Evolutionary conservation across 768 basidiomycete genomes (phyloP), one percentile per base, ranked within the genome.

Genomic region (Thelephora ganbajun): DNA sequence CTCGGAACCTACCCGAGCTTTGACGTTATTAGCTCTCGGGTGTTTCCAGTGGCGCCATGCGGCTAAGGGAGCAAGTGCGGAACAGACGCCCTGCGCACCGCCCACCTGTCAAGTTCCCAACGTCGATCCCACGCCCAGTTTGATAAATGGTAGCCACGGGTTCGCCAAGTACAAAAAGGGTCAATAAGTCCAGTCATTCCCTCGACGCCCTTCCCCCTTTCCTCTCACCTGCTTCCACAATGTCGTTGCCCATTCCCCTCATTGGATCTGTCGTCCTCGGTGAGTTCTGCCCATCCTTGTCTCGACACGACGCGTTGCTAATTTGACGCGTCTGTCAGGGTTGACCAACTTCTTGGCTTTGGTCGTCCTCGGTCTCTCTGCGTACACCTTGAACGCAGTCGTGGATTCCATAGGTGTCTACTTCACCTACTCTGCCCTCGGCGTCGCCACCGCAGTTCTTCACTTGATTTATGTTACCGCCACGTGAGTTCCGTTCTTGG

Each of bases 381-480:
- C 39, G 39, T 18, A 16, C 39, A 41, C 16, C 39, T 22, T 41
- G 18, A 14, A 7, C 39, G 9, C 6, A 2, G 14, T 2, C 2
- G 14, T 11, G 16, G 4, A 16, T 16, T 18, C 2, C 39, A 7
- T 18, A 14, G 16, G 18, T 22, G 7, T 41, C 2, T 41, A 41
- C 52, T 43, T 45, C 48, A 26, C 13, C 23, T 58, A 52, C 47
- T 45, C 52, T 6, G 49, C 46, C 16, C 45, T 61, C 9, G 50
- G 41, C 23, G 39, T 61, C 22, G 58, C 58, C 5, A 49, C 53
- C 5, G 56, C 51, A 3, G 54, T 45, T 30, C 45, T 59, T 14
- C 51, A 55, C 12, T 35, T 59, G 16, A 7, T 57, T 26, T 48
- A 56, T 14, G 1, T 41, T 11, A 16, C 6, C 6, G 22, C 19